Conservation (phyloP, 805 yeast genomes). For the Teunomyces aglyptinius region DNA sequence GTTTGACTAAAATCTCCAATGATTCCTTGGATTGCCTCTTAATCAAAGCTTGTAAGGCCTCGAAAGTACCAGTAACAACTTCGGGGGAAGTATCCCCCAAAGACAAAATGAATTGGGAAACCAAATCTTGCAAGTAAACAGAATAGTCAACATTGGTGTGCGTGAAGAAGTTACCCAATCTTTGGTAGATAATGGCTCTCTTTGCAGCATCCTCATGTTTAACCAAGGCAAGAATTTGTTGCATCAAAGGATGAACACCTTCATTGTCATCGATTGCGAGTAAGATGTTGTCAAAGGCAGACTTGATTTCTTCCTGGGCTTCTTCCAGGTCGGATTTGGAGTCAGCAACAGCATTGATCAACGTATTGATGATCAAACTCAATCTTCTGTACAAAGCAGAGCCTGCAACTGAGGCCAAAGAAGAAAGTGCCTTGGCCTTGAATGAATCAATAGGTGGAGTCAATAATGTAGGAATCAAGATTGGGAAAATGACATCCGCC, state of each 20-base stretch:
- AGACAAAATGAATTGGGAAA: conserved; percentile 63
- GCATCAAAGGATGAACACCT: conserved; percentile 82
- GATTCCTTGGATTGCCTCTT: conserved; percentile 72
- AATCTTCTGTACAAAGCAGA: conserved; percentile 71
- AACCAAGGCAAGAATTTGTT: conserved; percentile 70
- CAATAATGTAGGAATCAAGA: conserved; percentile 80
- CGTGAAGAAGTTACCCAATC: conserved; percentile 70
- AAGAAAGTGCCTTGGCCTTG: conserved; percentile 85
- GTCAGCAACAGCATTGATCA: conserved; percentile 59
- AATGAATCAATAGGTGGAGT: conserved; percentile 76
- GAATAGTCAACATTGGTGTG: conserved; percentile 67
- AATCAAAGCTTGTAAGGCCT: conserved; percentile 63
- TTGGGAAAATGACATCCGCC: conserved; percentile 90
- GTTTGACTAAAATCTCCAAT: conserved; percentile 72
- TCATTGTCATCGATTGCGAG: conserved; percentile 71
- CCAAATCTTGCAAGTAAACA: conserved; percentile 72
- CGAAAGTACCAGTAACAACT: conserved; percentile 64
- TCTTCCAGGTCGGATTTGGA: conserved; percentile 34
- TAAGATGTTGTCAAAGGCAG: conserved; percentile 67
- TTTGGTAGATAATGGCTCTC: conserved; percentile 61
- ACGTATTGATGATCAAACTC: conserved; percentile 67
- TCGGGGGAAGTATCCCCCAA: conserved; percentile 66
- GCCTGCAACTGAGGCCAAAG: conserved; percentile 89
- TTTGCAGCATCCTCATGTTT: conserved; percentile 70
- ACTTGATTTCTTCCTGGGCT: conserved; percentile 41